These are phyloP conservation scores for Apiotrichum domesticum DNA, from an alignment of 1,284 basidiomycete genomes.

Conservation along the genomic window DNA sequence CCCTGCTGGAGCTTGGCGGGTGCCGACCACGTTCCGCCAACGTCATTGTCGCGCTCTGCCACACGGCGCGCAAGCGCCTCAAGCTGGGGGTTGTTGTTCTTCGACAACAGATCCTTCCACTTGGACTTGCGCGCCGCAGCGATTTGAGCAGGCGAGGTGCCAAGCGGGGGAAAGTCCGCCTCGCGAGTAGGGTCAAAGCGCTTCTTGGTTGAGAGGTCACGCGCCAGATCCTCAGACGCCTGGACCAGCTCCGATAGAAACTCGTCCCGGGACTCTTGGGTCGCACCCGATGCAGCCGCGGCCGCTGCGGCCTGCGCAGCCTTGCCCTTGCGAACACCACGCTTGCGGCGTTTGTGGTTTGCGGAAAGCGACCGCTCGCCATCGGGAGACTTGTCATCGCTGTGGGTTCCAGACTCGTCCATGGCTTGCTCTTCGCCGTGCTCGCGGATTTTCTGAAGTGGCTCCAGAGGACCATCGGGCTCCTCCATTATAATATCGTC, in stretches of 20 bases:
- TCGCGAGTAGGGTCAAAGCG: slow-evolving; percentile 26
- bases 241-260: slow-evolving; percentile 62
- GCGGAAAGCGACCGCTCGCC: slow-evolving; percentile 26
- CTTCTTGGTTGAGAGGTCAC: slow-evolving; percentile 57
- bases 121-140: slow-evolving; percentile 41
- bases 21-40: slow-evolving; percentile 39
- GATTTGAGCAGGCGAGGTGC: slow-evolving; percentile 34
- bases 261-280: slow-evolving; percentile 38
- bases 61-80: slow-evolving; percentile 41
- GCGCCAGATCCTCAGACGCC: slow-evolving; percentile 72
- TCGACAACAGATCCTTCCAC: slow-evolving; percentile 44
- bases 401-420: slow-evolving; percentile 1
- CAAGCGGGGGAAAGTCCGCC: slow-evolving; percentile 44
- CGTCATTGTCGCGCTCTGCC: slow-evolving; percentile 34
- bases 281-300: slow-evolving; percentile 20
- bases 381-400: slow-evolving; percentile 15
- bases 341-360: slow-evolving; percentile 43
- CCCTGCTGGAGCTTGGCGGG: slow-evolving; percentile 43
- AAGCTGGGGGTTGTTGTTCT: slow-evolving; percentile 45
- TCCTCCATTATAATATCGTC: slow-evolving; percentile 8
- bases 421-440: not conserved
- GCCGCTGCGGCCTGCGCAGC: slow-evolving; percentile 44
- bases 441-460: not conserved
- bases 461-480: not conserved
- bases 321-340: slow-evolving; percentile 47